Evolutionary conservation across 495 filamentous ascomycete species (phyloP), one percentile per base, ranked within the genome.

Genomic region (Penicillium bovifimosum): DNA sequence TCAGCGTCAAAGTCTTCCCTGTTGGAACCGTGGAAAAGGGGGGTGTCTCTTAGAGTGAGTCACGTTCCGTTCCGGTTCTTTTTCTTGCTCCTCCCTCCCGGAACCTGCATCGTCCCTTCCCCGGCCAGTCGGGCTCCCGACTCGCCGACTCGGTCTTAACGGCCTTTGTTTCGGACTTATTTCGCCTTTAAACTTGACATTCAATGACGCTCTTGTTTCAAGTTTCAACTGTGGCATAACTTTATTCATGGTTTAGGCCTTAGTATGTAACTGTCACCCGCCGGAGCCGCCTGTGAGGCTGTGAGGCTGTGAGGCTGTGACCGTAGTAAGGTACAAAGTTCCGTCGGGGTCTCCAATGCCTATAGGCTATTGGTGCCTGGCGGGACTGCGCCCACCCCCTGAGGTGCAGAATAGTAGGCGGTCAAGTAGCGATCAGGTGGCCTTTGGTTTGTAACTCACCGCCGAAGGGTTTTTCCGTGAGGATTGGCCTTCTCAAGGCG

Each of bases 11-110:
- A 1, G 2, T 3, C 36, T 42, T 35, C 33, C 26, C 34, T 14
- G 41, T 52, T 31, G 2, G 20, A 32, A 50, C 47, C 34, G 10
- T 49, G 35, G 35, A 14, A 50, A 34, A 33, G 32, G 24, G 28
- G 27, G 24, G 43, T 43, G 20, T 9, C 16, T 17, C 53, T 47
- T 50, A 50, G 24, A 14, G 45, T 64, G 61, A 64, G 47, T 64
- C 61, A 64, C 47, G 47, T 27, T 50, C 32, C 20, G 5, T 52
- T 39, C 61, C 61, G 61, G 46, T 61, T 64, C 61, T 53, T 64
- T 64, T 61, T 64, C 61, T 50, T 63, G 4, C 36, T 27, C 34
- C 34, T 28, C 36, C 13, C 36, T 62, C 31, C 42, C 61, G 61
- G 58, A 64, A 53, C 31, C 35, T 29, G 10, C 8, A n/a, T 4